Evolutionary conservation across 1,284 basidiomycete species (phyloP).

Genomic region (Melampsora larici-populina): DNA sequence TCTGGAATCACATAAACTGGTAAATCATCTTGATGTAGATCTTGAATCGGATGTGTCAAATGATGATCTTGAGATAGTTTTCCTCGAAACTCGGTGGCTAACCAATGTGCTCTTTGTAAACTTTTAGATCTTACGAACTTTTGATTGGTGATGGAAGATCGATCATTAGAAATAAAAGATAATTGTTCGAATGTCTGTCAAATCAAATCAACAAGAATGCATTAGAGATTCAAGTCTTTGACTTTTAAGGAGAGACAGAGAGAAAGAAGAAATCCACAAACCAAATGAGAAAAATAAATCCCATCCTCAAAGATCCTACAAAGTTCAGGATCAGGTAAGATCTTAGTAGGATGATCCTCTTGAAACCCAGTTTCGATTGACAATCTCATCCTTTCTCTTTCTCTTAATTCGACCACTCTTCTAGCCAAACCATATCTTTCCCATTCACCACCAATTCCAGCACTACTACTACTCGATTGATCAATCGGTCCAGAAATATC

Average conservation of each 20-base stretch:
- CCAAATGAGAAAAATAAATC: not conserved
- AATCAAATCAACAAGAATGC: too few relatives aligned
- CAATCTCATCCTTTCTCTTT: not conserved
- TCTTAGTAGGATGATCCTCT: not conserved
- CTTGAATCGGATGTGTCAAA: not conserved
- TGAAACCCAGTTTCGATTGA: too few relatives aligned
- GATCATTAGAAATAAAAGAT: not conserved
- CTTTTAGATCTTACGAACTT: not conserved
- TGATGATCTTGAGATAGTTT: not conserved
- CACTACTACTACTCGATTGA: not conserved
- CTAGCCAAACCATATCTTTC: not conserved
- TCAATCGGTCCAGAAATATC: not conserved
- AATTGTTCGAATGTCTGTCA: not conserved
- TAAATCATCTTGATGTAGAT: not conserved
- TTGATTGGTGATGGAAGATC: not conserved
- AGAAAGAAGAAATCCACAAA: not conserved
- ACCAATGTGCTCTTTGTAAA: conserved; percentile 1
- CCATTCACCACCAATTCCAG: not conserved
- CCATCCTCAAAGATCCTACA: not conserved
- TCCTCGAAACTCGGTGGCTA: not conserved
- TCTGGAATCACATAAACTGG: not conserved
- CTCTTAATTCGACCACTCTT: not conserved
- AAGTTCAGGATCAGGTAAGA: not conserved
- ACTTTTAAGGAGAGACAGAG: not conserved
- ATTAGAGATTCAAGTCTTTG: not conserved